phyloP scores from a whole-genome alignment of 495 filamentous ascomycete species.

The Stereocaulon alpinum region DNA sequence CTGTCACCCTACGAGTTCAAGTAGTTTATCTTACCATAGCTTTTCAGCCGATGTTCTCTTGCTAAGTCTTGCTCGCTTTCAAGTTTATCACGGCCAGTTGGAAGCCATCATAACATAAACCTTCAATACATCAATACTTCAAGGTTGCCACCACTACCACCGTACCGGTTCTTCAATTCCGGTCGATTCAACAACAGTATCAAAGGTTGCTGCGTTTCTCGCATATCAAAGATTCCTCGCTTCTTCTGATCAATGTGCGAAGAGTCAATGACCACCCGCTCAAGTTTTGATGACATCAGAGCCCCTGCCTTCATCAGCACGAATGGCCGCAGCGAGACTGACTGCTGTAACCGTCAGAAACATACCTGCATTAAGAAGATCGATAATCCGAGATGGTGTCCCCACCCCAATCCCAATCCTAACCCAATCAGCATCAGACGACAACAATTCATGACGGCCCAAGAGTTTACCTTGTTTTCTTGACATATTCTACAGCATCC shows the following conservation, averaged over 20 bases:
- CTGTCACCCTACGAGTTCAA: too few relatives aligned
- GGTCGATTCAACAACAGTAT: constrained; percentile 53
- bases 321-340: neutral
- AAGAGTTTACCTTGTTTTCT: constrained; percentile 42
- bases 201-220: constrained; percentile 71
- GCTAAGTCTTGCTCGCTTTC: too few relatives aligned
- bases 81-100: too few relatives aligned
- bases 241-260: constrained; percentile 90
- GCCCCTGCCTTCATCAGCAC: constrained; percentile 40
- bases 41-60: neutral
- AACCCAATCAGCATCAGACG: constrained; percentile 2
- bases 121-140: constrained; percentile 50
- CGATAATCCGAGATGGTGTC: constrained; percentile 70
- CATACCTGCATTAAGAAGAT: constrained; percentile 69
- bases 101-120: too few relatives aligned
- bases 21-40: too few relatives aligned
- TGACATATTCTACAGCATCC: constrained; percentile 69
- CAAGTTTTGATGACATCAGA: constrained; percentile 54
- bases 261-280: constrained; percentile 76
- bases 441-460: neutral
- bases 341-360: neutral
- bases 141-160: constrained; percentile 36
- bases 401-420: constrained; percentile 80
- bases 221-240: constrained; percentile 84
- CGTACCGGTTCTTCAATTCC: constrained; percentile 62